phyloP scores from a whole-genome alignment of 2,329 filamentous ascomycete genomes.

The Scytalidium lignicola region DNA sequence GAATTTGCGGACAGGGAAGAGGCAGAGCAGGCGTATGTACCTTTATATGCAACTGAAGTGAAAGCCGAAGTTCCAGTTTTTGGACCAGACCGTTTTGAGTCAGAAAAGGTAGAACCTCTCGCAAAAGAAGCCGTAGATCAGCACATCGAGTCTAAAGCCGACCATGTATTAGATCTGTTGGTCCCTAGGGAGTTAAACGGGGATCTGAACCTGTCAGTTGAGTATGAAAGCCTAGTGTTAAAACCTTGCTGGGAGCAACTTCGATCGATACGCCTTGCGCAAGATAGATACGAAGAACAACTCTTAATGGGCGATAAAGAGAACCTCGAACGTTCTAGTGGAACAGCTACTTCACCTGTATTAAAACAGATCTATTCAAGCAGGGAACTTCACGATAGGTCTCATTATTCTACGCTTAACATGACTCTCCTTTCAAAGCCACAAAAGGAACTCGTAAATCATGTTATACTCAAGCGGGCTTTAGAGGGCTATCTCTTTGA shows the following conservation, averaged over 20 bases:
- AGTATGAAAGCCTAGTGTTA: background rate
- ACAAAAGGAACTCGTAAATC: conserved; percentile 30
- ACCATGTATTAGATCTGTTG: conserved; percentile 17
- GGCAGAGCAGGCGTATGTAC: conserved; percentile 46
- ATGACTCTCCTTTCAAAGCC: conserved; percentile 9
- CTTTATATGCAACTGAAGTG: conserved; percentile 48
- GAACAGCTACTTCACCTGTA: background rate
- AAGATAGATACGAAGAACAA: background rate
- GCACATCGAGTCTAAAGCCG: conserved; percentile 13
- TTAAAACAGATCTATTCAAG: conserved; percentile 35
- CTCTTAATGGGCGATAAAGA: background rate
- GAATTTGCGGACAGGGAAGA: conserved; percentile 50
- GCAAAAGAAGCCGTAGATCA: conserved; percentile 25
- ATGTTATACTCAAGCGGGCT: conserved; percentile 54
- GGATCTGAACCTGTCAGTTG: background rate
- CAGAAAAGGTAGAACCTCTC: conserved; percentile 34
- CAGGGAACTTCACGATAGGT: conserved; percentile 49
- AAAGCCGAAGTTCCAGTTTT: conserved; percentile 53
- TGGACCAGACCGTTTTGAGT: conserved; percentile 45
- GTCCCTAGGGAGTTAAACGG: conserved; percentile 3
- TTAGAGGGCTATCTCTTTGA: conserved; percentile 61
- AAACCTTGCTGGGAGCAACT: background rate
- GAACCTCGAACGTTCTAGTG: background rate
- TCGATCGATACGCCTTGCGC: background rate
- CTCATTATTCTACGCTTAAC: conserved; percentile 37